Percentiles rank a stretch among this genome's conserved stretches.
Evolutionary conservation across 192 early-diverging fungal species (phyloP).

Genomic region (Coemansia sp.): DNA sequence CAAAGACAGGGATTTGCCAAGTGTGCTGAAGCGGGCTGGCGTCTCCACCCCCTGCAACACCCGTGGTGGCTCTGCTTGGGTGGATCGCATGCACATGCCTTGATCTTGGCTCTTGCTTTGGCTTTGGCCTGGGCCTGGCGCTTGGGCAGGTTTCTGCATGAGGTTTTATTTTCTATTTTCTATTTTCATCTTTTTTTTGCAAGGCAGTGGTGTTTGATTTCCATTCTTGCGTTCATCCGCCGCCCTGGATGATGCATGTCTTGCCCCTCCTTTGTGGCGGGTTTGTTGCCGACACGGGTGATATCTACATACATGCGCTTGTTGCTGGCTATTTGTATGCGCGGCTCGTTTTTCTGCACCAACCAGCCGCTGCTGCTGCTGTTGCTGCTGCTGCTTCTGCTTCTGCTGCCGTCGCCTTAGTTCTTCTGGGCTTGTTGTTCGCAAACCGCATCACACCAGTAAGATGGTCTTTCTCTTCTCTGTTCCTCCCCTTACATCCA

Average conservation of each 20-base stretch:
- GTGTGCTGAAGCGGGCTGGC: background rate
- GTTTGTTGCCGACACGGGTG: constrained; percentile 15
- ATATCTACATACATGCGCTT: constrained; percentile 26
- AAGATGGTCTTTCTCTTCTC: constrained; percentile 6
- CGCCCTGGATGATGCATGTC: constrained; percentile 24
- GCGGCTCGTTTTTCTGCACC: constrained; percentile 1
- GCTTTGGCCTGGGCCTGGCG: background rate
- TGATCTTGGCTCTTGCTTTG: background rate
- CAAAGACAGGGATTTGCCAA: background rate
- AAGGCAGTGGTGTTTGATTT: constrained; percentile 11
- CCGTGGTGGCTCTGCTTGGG: background rate
- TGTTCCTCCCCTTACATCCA: constrained; percentile 5
- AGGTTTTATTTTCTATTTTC: background rate
- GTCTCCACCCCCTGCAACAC: background rate
- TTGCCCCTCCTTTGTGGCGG: constrained; percentile 9
- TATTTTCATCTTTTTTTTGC: background rate
- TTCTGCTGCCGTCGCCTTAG: too few species aligned
- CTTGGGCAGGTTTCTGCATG: background rate
- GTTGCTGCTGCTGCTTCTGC: too few species aligned
- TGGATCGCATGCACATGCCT: background rate
- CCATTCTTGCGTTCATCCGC: constrained; percentile 14
- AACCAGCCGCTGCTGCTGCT: background rate
- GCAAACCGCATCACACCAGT: background rate
- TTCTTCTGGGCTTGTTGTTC: background rate
- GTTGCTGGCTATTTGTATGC: constrained; percentile 19